Evolutionary conservation across 2,329 filamentous ascomycete genomes (phyloP).

Genomic region (Hymenoscyphus scutula): DNA sequence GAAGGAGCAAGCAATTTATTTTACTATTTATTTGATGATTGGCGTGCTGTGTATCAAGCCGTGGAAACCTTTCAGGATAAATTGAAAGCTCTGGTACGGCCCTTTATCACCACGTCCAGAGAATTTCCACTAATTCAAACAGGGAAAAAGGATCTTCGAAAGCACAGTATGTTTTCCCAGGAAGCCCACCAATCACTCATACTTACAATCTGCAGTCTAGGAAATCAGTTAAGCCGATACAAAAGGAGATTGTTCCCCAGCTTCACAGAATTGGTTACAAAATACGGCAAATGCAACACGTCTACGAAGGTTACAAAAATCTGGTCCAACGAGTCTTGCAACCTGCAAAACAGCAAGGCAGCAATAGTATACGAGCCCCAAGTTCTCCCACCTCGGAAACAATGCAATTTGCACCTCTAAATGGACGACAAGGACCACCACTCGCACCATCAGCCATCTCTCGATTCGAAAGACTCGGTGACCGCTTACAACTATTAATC

Average conservation of each 20-base stretch:
- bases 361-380: not conserved
- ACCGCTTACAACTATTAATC: constrained; percentile 59
- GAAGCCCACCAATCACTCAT: not conserved
- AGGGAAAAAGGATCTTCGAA: constrained; percentile 30
- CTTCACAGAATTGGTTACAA: constrained; percentile 61
- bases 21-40: constrained; percentile 67
- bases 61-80: constrained; percentile 47
- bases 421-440: constrained; percentile 28
- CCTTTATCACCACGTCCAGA: too few species aligned
- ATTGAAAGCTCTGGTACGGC: constrained; percentile 49
- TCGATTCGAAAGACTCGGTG: constrained; percentile 57
- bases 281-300: constrained; percentile 56
- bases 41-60: constrained; percentile 56
- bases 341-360: constrained; percentile 14
- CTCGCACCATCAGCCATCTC: constrained; percentile 49
- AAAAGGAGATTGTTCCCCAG: constrained; percentile 53
- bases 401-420: constrained; percentile 32
- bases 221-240: constrained; percentile 40
- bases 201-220: constrained; percentile 29
- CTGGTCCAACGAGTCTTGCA: constrained; percentile 57
- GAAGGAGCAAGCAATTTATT: constrained; percentile 61
- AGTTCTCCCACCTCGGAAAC: not conserved
- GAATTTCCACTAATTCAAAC: constrained; percentile 10
- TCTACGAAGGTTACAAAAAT: constrained; percentile 59
- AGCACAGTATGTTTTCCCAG: constrained; percentile 27